Percentiles rank a stretch among this genome's conserved stretches.
phyloP scores from a whole-genome alignment of 2,329 filamentous ascomycete species.

The Aureobasidium sp. region DNA sequence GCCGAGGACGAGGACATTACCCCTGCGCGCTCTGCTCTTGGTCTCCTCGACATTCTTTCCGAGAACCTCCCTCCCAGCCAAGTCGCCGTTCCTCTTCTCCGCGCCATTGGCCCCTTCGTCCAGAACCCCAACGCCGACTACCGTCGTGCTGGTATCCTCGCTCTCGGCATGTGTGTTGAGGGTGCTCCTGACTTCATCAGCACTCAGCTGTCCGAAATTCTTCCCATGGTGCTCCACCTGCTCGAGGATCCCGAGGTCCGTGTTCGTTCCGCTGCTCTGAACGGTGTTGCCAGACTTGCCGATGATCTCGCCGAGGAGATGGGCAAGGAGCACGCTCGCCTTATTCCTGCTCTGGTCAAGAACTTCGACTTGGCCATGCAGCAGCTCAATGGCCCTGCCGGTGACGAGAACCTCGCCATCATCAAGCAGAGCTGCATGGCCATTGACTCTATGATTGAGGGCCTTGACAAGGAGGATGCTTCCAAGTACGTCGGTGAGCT shows the following conservation, averaged over 20 bases:
- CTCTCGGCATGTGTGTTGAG: constrained; percentile 89
- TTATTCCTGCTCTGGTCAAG: constrained; percentile 78
- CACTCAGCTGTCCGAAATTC: constrained; percentile 78
- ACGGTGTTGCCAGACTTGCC: constrained; percentile 80
- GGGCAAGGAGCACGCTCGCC: constrained; percentile 71
- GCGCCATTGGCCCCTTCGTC: constrained; percentile 77
- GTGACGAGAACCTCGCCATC: constrained; percentile 73
- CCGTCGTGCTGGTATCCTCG: constrained; percentile 83
- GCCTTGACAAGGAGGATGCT: constrained; percentile 73
- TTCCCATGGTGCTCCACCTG: constrained; percentile 76
- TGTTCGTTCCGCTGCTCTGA: constrained; percentile 80
- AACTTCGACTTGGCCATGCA: constrained; percentile 78
- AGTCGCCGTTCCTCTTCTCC: constrained; percentile 85
- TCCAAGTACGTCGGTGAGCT: constrained; percentile 74
- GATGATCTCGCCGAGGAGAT: constrained; percentile 92
- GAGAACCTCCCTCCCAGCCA: constrained; percentile 86
- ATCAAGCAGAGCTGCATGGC: constrained; percentile 86
- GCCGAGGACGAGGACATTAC: constrained; percentile 76
- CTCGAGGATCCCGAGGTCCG: constrained; percentile 76
- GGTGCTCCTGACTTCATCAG: constrained; percentile 96
- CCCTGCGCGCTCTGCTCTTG: constrained; percentile 75
- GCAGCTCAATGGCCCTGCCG: constrained; percentile 54
- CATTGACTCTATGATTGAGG: constrained; percentile 84
- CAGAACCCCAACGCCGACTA: constrained; percentile 66
- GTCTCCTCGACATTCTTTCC: constrained; percentile 81